Conservation (phyloP, 2,329 filamentous ascomycete genomes). For the Dactylellina drechsleri region DNA sequence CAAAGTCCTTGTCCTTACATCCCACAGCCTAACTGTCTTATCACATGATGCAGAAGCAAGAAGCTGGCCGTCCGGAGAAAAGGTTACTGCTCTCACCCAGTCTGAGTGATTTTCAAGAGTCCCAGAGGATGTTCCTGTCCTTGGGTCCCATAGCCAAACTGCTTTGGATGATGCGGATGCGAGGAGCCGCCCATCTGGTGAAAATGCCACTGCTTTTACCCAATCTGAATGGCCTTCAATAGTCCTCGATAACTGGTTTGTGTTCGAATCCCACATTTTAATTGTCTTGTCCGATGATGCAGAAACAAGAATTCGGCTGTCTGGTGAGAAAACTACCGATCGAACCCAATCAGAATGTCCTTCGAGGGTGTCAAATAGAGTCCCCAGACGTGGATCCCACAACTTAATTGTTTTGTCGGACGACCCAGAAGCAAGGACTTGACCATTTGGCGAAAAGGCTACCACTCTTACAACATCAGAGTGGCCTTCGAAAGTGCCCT, state of each 20-base stretch:
- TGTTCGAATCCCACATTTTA: too few species aligned
- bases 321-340: too few species aligned
- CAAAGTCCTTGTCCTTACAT: neutral
- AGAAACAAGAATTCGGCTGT: too few species aligned
- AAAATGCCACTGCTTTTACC: too few species aligned
- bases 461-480: neutral
- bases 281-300: too few species aligned
- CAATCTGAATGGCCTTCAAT: too few species aligned
- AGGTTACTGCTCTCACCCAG: neutral
- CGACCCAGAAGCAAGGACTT: neutral
- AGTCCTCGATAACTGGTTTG: too few species aligned
- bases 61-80: neutral
- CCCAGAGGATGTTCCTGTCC: neutral
- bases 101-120: neutral
- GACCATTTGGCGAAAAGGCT: neutral
- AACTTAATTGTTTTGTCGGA: neutral
- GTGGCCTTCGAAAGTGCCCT: neutral
- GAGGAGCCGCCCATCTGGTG: too few species aligned
- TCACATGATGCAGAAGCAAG: neutral
- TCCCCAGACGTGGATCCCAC: too few species aligned
- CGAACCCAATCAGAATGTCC: too few species aligned
- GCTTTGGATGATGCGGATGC: neutral
- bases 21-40: neutral
- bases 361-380: too few species aligned
- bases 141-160: constrained; percentile 9